These are phyloP conservation scores for Harringtonia lauricola DNA, from an alignment of 2,329 filamentous ascomycete genomes.

Conservation along the genomic window DNA sequence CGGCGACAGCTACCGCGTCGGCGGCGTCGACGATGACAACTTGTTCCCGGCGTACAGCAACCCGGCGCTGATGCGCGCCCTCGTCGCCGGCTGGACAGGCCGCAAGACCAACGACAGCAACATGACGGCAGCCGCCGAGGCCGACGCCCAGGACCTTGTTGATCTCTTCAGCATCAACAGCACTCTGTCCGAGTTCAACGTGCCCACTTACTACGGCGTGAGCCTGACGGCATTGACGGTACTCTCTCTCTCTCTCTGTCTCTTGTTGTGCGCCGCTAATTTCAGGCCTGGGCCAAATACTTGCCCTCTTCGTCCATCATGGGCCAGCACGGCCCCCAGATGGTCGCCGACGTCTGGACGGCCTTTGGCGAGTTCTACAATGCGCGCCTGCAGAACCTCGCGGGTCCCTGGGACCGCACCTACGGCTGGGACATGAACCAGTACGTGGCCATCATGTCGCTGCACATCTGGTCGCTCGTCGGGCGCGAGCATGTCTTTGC, in stretches of 20 bases:
- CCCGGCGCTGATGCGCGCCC: constrained; percentile 46
- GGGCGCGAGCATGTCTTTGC: constrained; percentile 31
- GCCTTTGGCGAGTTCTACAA: constrained; percentile 36
- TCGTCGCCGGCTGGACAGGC: constrained; percentile 48
- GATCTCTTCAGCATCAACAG: constrained; percentile 42
- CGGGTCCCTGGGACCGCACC: constrained; percentile 52
- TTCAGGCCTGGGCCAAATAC: constrained; percentile 45
- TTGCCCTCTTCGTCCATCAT: constrained; percentile 39
- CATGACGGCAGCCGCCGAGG: constrained; percentile 46
- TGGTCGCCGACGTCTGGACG: constrained; percentile 43
- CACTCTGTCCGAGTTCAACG: constrained; percentile 53
- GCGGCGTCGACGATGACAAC: constrained; percentile 48
- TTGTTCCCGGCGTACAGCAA: constrained; percentile 37
- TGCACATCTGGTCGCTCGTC: constrained; percentile 47
- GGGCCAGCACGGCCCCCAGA: constrained; percentile 35
- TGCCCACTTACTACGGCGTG: constrained; percentile 51
- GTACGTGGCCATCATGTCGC: constrained; percentile 45
- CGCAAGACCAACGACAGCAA: constrained; percentile 40
- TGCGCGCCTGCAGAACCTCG: constrained; percentile 46
- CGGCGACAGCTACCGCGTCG: constrained; percentile 51
- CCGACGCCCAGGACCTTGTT: constrained; percentile 42
- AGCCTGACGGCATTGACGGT: constrained; percentile 43
- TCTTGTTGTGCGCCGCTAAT: neutral
- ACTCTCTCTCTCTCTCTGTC: neutral
- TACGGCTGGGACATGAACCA: constrained; percentile 55